A percentile compares a stretch with the other conserved stretches of the same genome.
These are phyloP conservation scores for Marasmius sp. DNA, from an alignment of 1,284 basidiomycete species.

Conservation along the genomic window DNA sequence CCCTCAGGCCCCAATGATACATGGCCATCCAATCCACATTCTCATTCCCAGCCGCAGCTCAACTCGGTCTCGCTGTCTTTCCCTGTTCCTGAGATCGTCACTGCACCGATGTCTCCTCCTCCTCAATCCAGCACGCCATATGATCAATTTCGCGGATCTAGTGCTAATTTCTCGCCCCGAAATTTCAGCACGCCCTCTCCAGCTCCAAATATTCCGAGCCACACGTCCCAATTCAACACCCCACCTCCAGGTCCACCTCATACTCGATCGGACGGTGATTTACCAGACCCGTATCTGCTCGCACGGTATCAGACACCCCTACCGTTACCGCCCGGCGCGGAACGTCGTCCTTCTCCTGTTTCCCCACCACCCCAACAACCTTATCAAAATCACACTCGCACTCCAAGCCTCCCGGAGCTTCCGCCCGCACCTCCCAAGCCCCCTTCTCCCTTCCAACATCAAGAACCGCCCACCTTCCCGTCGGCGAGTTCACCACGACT, in stretches of 20 bases:
- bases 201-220: background rate
- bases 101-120: slow-evolving; percentile 14
- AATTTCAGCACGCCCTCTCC: background rate
- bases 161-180: background rate
- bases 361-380: slow-evolving; percentile 10
- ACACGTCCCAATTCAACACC: slow-evolving; percentile 4
- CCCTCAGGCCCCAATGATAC: background rate
- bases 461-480: background rate
- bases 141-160: slow-evolving; percentile 8
- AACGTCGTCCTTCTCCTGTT: background rate
- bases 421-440: background rate
- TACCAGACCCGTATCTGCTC: slow-evolving; percentile 44
- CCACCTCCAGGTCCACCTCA: background rate
- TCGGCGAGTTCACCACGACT: slow-evolving; percentile 5
- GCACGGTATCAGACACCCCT: slow-evolving; percentile 48
- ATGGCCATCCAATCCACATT: background rate
- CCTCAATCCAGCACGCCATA: slow-evolving; percentile 15
- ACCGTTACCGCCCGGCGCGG: slow-evolving; percentile 44
- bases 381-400: slow-evolving; percentile 8
- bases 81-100: slow-evolving; percentile 24
- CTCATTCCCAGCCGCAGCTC: background rate
- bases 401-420: slow-evolving; percentile 6
- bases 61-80: slow-evolving; percentile 21
- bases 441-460: background rate
- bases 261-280: slow-evolving; percentile 18